Evolutionary conservation across 345 rosid species (phyloP).

Genomic region (Pistacia integerrima): DNA sequence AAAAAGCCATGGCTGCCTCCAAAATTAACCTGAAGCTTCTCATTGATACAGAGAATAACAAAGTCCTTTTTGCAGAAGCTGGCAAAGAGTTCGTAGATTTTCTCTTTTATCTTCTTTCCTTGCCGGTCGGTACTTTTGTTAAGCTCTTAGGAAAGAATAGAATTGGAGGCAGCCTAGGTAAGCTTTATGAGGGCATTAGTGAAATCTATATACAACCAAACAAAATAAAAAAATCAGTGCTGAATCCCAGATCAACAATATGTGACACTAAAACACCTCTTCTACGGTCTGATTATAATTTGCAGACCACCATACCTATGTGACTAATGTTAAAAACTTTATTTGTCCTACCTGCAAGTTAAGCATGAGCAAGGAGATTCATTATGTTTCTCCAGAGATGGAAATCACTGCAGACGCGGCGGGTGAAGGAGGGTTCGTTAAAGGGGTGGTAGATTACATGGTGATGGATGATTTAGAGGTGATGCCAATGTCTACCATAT

Average conservation of each 20-base stretch:
- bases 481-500: constrained; percentile 27
- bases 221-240: constrained; percentile 3
- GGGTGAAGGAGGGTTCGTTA: not conserved
- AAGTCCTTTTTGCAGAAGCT: not conserved
- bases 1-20: not conserved
- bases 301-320: no score
- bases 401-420: not conserved
- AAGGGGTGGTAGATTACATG: constrained; percentile 29
- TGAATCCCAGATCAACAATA: not conserved
- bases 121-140: constrained; percentile 24
- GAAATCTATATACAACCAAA: constrained; percentile 18
- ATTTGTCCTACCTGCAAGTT: not conserved
- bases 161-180: constrained; percentile 20
- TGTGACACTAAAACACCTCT: not conserved
- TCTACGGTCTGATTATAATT: not conserved
- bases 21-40: constrained; percentile 7
- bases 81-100: constrained; percentile 10
- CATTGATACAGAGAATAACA: not conserved
- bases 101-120: constrained; percentile 3
- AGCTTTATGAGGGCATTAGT: constrained; percentile 18
- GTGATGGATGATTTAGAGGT: constrained; percentile 34
- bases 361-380: not conserved
- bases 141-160: not conserved
- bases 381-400: not conserved
- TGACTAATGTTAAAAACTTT: no score